Base-by-base conservation (phyloP, 495 filamentous ascomycete species). In the Amphirosellinia nigrospora region DNA sequence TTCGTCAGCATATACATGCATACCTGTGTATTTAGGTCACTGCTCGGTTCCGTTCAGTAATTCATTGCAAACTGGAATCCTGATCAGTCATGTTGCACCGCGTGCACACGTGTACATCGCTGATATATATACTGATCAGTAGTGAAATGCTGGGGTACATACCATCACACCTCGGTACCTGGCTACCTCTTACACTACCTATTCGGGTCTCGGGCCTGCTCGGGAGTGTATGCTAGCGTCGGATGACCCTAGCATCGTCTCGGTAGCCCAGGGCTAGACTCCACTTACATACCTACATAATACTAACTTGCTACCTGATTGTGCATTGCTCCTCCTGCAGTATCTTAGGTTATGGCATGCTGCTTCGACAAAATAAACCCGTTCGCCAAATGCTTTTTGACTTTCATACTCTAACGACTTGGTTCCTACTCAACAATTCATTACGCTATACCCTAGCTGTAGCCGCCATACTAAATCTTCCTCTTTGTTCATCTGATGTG, bases 101-200 rank as follows among this genome's bases (percentile, higher is more conserved):
- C 61, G 50, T 36, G 45, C 28, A 28, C 32, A 36, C 10, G 15
- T 34, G 26, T 13, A 39, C 34, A 36, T 21, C 34, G 16, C 10
- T 21, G 10, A 23, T 48, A 36, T 41, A 64, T 64, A n/a, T 64
- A 41, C 26, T 28, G 28, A 48, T 23, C 16, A 34, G 28, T 43
- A 43, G 50, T 36, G 43, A 46, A 34, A 64, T 64, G 38, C 43
- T 65, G 63, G 63, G 63, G 63, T 53, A 48, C 63, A 53, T 53
- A n/a, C n/a, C n/a, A n/a, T n/a, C n/a, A n/a, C n/a, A n/a, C n/a
- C n/a, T n/a, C n/a, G n/a, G n/a, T n/a, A n/a, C n/a, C n/a, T n/a
- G n/a, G n/a, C n/a, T n/a, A n/a, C n/a, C n/a, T n/a, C n/a, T n/a
- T n/a, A n/a, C n/a, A n/a, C n/a, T n/a, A n/a, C n/a, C n/a, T n/a